Evolutionary conservation across 805 yeast genomes (phyloP).

Genomic region (Wickerhamiella siamensis): DNA sequence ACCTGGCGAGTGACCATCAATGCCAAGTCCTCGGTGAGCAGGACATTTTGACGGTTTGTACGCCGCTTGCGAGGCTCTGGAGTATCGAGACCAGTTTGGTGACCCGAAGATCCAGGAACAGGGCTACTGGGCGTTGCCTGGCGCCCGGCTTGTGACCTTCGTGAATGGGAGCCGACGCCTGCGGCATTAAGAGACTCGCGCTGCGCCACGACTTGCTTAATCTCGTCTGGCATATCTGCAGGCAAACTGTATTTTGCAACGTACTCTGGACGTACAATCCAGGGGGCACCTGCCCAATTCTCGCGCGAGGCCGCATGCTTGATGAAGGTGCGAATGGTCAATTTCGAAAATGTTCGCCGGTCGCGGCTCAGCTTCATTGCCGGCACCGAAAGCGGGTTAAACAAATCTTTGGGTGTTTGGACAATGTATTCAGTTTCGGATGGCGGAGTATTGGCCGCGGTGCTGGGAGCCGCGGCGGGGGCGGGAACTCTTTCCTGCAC

Average conservation of each 20-base stretch:
- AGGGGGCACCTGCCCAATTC: conserved; percentile 81
- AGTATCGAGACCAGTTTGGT: neutral
- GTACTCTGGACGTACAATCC: conserved; percentile 75
- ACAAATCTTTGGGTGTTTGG: neutral
- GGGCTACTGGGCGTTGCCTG: neutral
- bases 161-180: neutral
- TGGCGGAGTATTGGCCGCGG: no score
- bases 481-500: conserved; percentile 60
- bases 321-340: conserved; percentile 77
- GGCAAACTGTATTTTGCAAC: conserved; percentile 52
- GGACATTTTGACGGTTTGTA: neutral
- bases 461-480: neutral
- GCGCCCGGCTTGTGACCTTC: neutral
- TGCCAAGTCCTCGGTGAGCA: neutral
- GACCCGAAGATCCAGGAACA: neutral
- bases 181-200: conserved; percentile 2
- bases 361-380: conserved; percentile 51
- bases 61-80: neutral
- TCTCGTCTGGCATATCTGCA: conserved; percentile 10
- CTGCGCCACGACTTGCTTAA: conserved; percentile 5
- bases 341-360: conserved; percentile 75
- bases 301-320: conserved; percentile 67
- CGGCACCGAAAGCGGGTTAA: conserved; percentile 1
- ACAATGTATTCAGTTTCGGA: conserved; percentile 27
- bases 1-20: neutral